Conservation (phyloP, 495 filamentous ascomycete genomes). For the Cudoniella acicularis region DNA sequence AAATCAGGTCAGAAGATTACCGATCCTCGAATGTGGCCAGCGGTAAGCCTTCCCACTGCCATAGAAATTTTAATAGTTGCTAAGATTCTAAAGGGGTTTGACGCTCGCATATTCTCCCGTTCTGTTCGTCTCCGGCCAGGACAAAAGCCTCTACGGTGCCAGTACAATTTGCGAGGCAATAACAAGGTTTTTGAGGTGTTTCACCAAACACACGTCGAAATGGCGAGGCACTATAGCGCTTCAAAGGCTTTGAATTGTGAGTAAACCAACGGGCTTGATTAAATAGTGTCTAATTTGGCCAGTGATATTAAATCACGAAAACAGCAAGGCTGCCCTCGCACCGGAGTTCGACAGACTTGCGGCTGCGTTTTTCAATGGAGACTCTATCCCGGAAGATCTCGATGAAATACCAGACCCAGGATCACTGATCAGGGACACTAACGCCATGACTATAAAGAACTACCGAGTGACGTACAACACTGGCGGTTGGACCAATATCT, state of each 20-base stretch:
- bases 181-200: not conserved
- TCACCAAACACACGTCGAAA: not conserved
- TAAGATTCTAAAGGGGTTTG: constrained; percentile 3
- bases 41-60: not conserved
- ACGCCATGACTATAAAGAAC: not conserved
- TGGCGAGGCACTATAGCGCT: not conserved
- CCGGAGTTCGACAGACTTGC: not conserved
- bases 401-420: not conserved
- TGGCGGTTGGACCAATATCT: not conserved
- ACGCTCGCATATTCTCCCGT: not conserved
- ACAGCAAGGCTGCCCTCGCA: not conserved
- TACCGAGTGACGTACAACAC: not conserved
- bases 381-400: not conserved
- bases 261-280: no score
- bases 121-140: not conserved
- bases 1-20: not conserved
- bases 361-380: not conserved
- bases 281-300: not conserved
- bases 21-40: not conserved
- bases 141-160: not conserved
- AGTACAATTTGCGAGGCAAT: not conserved
- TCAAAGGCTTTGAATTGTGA: no score
- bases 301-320: not conserved
- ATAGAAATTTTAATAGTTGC: not conserved
- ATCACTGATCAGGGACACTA: not conserved